Conservation (phyloP, 495 filamentous ascomycete species). For the Oidiodendron maius region DNA sequence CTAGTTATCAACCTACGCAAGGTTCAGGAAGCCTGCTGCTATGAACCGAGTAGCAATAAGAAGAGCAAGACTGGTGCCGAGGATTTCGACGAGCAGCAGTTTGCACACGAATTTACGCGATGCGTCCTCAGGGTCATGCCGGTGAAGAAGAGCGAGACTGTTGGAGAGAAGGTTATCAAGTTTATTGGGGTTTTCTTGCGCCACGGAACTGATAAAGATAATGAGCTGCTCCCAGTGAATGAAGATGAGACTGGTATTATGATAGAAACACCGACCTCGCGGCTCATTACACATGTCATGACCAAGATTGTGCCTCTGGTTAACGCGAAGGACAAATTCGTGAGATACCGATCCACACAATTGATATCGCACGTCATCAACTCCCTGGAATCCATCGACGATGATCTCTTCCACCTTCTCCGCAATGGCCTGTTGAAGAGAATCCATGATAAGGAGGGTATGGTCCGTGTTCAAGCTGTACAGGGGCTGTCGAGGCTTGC, state of each 20-base stretch:
- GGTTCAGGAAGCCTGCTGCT: constrained; percentile 82
- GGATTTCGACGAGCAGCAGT: constrained; percentile 74
- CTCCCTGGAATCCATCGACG: constrained; percentile 82
- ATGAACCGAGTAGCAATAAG: constrained; percentile 54
- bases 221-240: constrained; percentile 40
- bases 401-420: constrained; percentile 79
- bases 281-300: constrained; percentile 68
- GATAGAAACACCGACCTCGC: constrained; percentile 73
- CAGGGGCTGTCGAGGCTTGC: constrained; percentile 79
- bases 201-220: constrained; percentile 78
- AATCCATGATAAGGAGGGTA: constrained; percentile 86
- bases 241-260: constrained; percentile 54
- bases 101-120: constrained; percentile 76
- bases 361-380: constrained; percentile 82
- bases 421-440: constrained; percentile 71
- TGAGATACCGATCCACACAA: constrained; percentile 86
- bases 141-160: constrained; percentile 88
- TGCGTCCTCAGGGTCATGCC: constrained; percentile 76
- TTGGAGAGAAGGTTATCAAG: constrained; percentile 76
- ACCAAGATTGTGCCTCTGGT: constrained; percentile 63
- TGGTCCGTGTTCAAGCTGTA: constrained; percentile 90
- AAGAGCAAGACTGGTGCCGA: constrained; percentile 40
- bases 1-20: constrained; percentile 79
- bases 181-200: constrained; percentile 83
- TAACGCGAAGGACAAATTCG: constrained; percentile 79